phyloP scores from a whole-genome alignment of 306 rosid genomes.

The Quercus alba region DNA sequence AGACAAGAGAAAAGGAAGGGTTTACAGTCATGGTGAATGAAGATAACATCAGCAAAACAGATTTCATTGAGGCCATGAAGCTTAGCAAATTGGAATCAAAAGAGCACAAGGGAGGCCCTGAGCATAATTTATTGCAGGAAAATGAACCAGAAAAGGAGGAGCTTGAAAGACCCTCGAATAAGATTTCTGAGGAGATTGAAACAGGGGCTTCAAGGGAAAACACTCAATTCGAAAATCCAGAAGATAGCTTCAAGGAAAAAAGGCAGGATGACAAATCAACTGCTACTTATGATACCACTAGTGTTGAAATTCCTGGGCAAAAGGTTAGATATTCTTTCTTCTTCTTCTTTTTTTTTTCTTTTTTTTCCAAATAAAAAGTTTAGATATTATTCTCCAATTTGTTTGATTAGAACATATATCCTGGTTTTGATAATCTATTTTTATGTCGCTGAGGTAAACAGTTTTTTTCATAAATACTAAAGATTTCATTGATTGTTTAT shows the following conservation, averaged over 20 bases:
- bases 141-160: constrained; percentile 24
- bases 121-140: constrained; percentile 11
- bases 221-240: background rate
- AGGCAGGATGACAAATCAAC: constrained; percentile 18
- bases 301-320: constrained; percentile 10
- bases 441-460: background rate
- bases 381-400: background rate
- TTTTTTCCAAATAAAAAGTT: background rate
- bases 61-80: constrained; percentile 9
- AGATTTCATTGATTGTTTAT: background rate
- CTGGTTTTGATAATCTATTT: background rate
- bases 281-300: background rate
- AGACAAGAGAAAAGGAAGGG: constrained; percentile 4
- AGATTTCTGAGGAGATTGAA: constrained; percentile 10
- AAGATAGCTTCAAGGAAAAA: background rate
- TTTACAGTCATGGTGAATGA: background rate
- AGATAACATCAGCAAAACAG: constrained; percentile 3
- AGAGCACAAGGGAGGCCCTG: background rate
- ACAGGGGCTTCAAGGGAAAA: constrained; percentile 9
- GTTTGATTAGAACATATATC: background rate
- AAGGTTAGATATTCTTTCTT: constrained; percentile 12
- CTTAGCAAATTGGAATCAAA: background rate
- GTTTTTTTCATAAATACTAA: constrained; percentile 7
- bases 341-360: background rate
- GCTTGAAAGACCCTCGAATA: background rate